Percentiles rank a stretch among this genome's conserved stretches.
phyloP scores from a whole-genome alignment of 768 basidiomycete species.

The Xerocomellus chrysenteron region DNA sequence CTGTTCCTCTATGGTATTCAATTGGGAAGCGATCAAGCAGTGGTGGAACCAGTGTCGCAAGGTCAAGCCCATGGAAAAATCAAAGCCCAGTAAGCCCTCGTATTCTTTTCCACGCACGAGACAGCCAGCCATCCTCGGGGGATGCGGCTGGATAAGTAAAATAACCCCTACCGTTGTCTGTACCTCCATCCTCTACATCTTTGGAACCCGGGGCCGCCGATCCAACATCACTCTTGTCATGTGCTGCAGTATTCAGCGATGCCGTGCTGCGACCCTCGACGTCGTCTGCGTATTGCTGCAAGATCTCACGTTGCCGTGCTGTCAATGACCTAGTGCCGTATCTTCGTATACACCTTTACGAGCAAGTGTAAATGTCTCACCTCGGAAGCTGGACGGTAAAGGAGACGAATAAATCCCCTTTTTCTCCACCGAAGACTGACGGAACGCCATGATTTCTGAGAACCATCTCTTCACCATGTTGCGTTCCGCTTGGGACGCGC shows the following conservation, averaged over 20 bases:
- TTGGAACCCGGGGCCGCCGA: conserved; percentile 19
- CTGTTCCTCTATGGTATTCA: conserved; percentile 26
- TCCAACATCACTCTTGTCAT: conserved; percentile 19
- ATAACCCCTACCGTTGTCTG: conserved; percentile 71
- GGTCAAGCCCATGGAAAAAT: conserved; percentile 54
- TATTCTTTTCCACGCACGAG: conserved; percentile 65
- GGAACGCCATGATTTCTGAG: conserved; percentile 83
- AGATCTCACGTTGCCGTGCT: conserved; percentile 77
- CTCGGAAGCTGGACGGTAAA: conserved; percentile 89
- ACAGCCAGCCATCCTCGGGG: conserved; percentile 62
- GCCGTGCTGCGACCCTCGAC: conserved; percentile 64
- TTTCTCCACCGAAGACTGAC: conserved; percentile 55
- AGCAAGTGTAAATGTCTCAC: conserved; percentile 45
- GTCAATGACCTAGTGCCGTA: conserved; percentile 65
- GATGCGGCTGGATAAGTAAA: conserved; percentile 58
- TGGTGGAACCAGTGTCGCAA: conserved; percentile 28
- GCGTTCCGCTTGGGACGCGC: conserved; percentile 87
- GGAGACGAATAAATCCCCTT: conserved; percentile 85
- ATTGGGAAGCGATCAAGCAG: conserved; percentile 29
- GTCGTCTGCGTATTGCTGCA: conserved; percentile 91
- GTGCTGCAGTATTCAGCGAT: conserved; percentile 9
- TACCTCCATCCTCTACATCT: conserved; percentile 21
- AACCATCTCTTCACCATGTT: conserved; percentile 97
- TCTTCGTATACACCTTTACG: conserved; percentile 5
- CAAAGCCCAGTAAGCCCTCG: conserved; percentile 69